A percentile compares a stretch with the other conserved stretches of the same genome.
Conservation (phyloP, 169 alveolate species). For the Plasmodium coatneyi region DNA sequence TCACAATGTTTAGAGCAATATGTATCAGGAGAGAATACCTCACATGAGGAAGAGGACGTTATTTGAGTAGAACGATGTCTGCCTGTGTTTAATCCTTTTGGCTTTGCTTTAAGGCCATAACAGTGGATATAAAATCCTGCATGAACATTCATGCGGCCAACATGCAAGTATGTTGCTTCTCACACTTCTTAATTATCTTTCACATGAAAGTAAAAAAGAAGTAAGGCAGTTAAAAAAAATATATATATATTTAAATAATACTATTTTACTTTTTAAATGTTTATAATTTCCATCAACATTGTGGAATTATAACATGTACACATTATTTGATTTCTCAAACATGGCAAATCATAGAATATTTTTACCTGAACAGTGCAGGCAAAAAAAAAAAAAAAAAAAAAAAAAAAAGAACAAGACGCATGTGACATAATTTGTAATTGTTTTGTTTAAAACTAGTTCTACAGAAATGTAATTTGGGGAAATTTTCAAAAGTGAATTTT, state of each 20-base stretch:
- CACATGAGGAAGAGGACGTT: neutral
- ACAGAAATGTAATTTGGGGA: neutral
- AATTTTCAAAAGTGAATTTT: neutral
- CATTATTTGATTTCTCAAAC: neutral
- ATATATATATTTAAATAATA: neutral
- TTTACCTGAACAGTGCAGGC: neutral
- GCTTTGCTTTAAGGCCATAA: neutral
- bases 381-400: neutral
- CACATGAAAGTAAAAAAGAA: conserved; percentile 18
- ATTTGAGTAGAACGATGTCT: neutral
- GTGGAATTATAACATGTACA: neutral
- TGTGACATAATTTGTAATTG: neutral
- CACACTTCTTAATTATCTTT: neutral
- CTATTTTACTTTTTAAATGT: neutral
- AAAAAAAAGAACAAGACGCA: neutral
- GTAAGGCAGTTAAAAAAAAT: neutral
- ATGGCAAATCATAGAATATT: neutral
- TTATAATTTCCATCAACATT: neutral
- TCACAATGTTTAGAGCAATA: neutral
- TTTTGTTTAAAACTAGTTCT: neutral
- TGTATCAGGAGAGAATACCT: neutral
- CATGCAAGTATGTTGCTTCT: neutral
- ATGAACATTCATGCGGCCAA: neutral
- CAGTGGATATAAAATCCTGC: neutral
- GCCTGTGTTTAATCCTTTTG: neutral